Conservation (phyloP, 306 rosid species). For the Herpetospermum pedunculosum region DNA sequence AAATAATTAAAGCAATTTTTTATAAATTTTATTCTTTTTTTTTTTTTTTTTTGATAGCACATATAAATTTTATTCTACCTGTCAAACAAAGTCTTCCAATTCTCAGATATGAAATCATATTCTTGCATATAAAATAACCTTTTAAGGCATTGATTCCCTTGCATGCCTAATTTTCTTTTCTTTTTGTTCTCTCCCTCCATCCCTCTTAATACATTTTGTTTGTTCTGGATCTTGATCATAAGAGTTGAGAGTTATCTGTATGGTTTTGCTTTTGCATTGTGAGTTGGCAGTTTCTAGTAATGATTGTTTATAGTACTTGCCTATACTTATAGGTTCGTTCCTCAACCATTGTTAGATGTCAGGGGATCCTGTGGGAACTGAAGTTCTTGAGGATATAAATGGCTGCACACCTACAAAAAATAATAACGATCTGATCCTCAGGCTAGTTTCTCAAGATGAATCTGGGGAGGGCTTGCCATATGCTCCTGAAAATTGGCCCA, state of each 20-base stretch:
- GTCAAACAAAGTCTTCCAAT: not conserved
- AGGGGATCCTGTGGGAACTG: conserved; percentile 25
- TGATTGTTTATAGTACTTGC: not conserved
- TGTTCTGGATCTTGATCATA: not conserved
- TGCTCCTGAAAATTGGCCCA: conserved; percentile 83
- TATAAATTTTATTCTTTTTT: not conserved
- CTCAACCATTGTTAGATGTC: not conserved
- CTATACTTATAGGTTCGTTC: not conserved
- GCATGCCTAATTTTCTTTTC: not conserved
- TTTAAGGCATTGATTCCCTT: not conserved
- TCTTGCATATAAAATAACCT: not conserved
- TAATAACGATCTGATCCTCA: conserved; percentile 3
- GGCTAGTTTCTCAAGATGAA: conserved; percentile 24
- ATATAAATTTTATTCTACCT: not conserved
- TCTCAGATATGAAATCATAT: not conserved
- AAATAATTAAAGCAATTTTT: not conserved
- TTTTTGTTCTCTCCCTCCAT: not conserved
- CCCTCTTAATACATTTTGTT: not conserved
- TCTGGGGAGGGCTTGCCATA: conserved; percentile 72
- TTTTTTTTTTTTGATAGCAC: too few species aligned
- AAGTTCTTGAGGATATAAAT: conserved; percentile 16
- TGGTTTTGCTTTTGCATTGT: not conserved
- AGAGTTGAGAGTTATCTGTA: not conserved
- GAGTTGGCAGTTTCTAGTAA: not conserved
- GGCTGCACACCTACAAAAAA: conserved; percentile 5